Conservation (phyloP, 495 filamentous ascomycete genomes). For the Symbiotaphrina buchneri region DNA sequence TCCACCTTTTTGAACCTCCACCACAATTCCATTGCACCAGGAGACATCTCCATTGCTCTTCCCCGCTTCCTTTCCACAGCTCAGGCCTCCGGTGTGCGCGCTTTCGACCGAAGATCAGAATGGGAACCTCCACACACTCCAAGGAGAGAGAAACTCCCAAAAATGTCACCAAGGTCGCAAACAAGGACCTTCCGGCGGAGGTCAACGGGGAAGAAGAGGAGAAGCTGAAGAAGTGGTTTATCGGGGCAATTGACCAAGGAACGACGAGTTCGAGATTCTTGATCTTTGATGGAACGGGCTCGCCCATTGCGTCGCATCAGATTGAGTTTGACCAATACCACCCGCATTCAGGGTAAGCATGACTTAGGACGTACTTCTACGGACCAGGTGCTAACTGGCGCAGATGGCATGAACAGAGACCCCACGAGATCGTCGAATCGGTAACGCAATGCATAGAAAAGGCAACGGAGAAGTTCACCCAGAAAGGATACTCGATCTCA, state of each 20-base stretch:
- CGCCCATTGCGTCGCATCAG: constrained; percentile 70
- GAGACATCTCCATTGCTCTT: too few relatives aligned
- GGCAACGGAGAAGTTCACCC: constrained; percentile 49
- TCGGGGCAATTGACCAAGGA: constrained; percentile 71
- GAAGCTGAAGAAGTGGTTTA: constrained; percentile 16
- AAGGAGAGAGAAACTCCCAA: too few relatives aligned
- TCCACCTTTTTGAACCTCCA: too few relatives aligned
- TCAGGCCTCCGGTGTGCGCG: too few relatives aligned
- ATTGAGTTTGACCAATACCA: constrained; percentile 81
- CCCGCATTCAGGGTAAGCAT: constrained; percentile 65
- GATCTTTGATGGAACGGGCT: constrained; percentile 67
- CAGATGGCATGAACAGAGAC: constrained; percentile 93
- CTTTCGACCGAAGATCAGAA: too few relatives aligned
- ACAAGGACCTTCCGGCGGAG: too few relatives aligned
- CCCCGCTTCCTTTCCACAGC: too few relatives aligned
- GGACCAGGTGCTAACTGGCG: neutral
- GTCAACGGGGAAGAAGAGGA: too few relatives aligned
- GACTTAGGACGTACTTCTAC: neutral
- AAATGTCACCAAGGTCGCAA: too few relatives aligned
- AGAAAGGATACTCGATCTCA: constrained; percentile 41
- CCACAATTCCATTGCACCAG: too few relatives aligned
- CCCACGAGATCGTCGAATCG: constrained; percentile 52
- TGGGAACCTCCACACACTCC: too few relatives aligned
- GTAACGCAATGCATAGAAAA: constrained; percentile 71
- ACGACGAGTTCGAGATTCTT: constrained; percentile 87